Evolutionary conservation across 108 stramenopile genomes (phyloP).

Genomic region (Nannochloropsis gaditana): DNA sequence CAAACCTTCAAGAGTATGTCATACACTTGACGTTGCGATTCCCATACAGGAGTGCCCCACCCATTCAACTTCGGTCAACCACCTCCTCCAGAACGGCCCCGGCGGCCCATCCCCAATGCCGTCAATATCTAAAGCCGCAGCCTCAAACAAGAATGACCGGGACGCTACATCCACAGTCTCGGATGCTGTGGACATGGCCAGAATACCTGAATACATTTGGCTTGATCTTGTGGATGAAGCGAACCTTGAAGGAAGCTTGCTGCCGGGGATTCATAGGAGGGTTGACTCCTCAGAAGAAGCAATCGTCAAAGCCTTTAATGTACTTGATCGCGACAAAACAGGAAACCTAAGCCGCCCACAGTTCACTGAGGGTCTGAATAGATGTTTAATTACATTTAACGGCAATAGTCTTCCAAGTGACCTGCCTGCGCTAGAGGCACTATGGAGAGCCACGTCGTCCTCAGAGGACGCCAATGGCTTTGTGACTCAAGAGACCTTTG

Average conservation of each 20-base stretch:
- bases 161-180: too few relatives aligned
- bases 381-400: neutral
- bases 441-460: neutral
- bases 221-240: too few relatives aligned
- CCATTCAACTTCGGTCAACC: too few relatives aligned
- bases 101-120: too few relatives aligned
- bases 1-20: too few relatives aligned
- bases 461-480: neutral
- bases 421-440: neutral
- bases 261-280: conserved; percentile 6
- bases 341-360: neutral
- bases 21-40: too few relatives aligned
- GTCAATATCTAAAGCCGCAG: too few relatives aligned
- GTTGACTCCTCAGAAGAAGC: conserved; percentile 11
- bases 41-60: too few relatives aligned
- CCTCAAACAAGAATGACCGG: too few relatives aligned
- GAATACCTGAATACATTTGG: too few relatives aligned
- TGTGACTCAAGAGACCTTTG: neutral
- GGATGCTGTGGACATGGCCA: too few relatives aligned
- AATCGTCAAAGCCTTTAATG: neutral
- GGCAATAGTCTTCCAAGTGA: neutral
- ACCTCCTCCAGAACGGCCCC: too few relatives aligned
- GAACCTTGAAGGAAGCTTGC: neutral
- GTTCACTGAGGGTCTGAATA: neutral
- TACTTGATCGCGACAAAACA: neutral